phyloP scores from a whole-genome alignment of 1,139 yeast genomes.

The Pichia sp. region DNA sequence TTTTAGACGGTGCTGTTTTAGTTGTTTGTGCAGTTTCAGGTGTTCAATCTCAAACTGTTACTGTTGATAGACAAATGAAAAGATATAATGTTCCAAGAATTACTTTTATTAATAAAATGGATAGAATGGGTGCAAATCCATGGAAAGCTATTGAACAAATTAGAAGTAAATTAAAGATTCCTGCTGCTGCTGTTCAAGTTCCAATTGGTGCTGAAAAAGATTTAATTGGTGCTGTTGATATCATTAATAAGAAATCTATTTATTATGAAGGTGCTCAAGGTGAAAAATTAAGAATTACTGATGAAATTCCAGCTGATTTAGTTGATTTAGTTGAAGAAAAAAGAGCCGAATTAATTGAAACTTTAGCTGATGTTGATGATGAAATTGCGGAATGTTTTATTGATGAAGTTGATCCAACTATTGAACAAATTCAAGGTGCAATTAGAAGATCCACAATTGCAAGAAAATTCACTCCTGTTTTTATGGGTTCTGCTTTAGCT shows the following conservation, averaged over 20 bases:
- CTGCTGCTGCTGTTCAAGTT: slow-evolving; percentile 97
- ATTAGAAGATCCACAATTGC: slow-evolving; percentile 96
- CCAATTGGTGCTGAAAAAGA: slow-evolving; percentile 92
- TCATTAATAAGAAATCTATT: slow-evolving; percentile 78
- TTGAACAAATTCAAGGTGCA: slow-evolving; percentile 76
- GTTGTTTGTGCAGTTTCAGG: slow-evolving; percentile 98
- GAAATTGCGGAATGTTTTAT: slow-evolving; percentile 89
- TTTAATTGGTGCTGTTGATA: slow-evolving; percentile 82
- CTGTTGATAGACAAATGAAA: slow-evolving; percentile 98
- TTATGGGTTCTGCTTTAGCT: slow-evolving; percentile 98
- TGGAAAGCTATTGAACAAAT: slow-evolving; percentile 92
- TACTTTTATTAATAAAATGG: slow-evolving; percentile 96
- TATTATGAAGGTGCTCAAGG: slow-evolving; percentile 94
- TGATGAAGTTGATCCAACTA: slow-evolving; percentile 84
- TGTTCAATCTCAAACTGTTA: slow-evolving; percentile 96
- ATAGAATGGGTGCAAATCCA: slow-evolving; percentile 97
- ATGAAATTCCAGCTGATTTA: slow-evolving; percentile 69
- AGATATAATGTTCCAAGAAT: slow-evolving; percentile 95
- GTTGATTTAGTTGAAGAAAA: slow-evolving; percentile 75
- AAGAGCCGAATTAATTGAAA: slow-evolving; percentile 78
- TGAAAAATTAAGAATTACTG: slow-evolving; percentile 54
- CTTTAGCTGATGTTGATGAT: slow-evolving; percentile 95
- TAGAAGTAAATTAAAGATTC: slow-evolving; percentile 75
- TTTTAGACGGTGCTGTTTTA: slow-evolving; percentile 93
- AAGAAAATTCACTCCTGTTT: slow-evolving; percentile 93